Conservation (phyloP, 805 yeast species). For the Lipomyces mesembrius region DNA sequence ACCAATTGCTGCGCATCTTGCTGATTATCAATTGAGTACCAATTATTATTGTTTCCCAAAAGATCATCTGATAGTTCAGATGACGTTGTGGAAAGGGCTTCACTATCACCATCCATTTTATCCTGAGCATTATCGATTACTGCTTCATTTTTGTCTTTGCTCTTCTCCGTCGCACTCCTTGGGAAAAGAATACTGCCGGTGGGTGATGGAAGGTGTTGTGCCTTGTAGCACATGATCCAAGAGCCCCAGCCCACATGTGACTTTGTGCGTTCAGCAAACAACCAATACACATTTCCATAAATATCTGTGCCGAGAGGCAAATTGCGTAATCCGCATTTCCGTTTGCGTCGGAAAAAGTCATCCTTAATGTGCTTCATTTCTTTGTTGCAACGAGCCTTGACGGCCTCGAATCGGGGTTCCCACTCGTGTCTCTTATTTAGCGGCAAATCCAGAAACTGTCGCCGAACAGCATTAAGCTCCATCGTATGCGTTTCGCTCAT, state of each 20-base stretch:
- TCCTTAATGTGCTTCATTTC: constrained; percentile 43
- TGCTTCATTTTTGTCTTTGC: not conserved
- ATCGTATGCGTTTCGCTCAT: constrained; percentile 38
- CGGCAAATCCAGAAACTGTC: constrained; percentile 37
- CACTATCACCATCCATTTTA: constrained; percentile 11
- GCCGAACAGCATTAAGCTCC: constrained; percentile 38
- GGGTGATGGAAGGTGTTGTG: constrained; percentile 31
- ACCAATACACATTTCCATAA: constrained; percentile 47
- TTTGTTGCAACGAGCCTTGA: constrained; percentile 39
- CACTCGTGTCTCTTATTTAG: constrained; percentile 38
- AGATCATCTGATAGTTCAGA: constrained; percentile 28
- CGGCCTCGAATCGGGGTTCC: constrained; percentile 40
- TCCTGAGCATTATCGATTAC: constrained; percentile 2
- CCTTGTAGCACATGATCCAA: constrained; percentile 43
- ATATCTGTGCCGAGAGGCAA: constrained; percentile 45
- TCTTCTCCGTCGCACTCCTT: constrained; percentile 8
- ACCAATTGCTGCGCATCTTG: constrained; percentile 33
- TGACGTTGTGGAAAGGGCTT: constrained; percentile 22
- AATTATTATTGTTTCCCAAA: constrained; percentile 33
- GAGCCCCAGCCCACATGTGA: constrained; percentile 45
- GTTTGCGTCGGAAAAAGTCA: constrained; percentile 39
- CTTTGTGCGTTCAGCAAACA: constrained; percentile 45
- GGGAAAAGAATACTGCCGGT: constrained; percentile 34
- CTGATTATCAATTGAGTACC: constrained; percentile 28
- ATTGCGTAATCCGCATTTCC: constrained; percentile 45